Base-by-base conservation (phyloP, 2,329 filamentous ascomycete genomes). In the Penicillium sp. region DNA sequence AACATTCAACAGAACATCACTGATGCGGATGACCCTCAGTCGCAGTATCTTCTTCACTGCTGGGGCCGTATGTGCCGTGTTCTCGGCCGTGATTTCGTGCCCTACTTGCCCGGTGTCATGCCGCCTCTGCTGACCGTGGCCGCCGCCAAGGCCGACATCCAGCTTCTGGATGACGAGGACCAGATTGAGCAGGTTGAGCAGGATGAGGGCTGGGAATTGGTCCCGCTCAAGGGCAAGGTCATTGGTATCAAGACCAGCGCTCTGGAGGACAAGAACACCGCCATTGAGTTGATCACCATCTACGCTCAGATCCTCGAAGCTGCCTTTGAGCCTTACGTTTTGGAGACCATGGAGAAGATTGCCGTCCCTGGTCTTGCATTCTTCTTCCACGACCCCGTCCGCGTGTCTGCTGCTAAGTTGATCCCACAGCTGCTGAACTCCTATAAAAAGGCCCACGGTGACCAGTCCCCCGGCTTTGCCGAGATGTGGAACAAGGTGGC, bases 41-140 rank as follows among this genome's bases (percentile, higher is more conserved):
- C 91, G 14, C 92, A 95, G 65, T 99, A 99, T 71, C 81, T 99
- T 31, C 89, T 99, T 75, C 94, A 99, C 79, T 99, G 94, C 77
- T 99, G 94, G 94, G 94, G 94, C 46, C 86, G 94, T 44, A 99
- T 99, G 94, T 97, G 92, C 74, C 87, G 94, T 60, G 92, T 99
- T 27, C 82, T 99, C 57, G 91, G 89, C 18, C 77, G 83, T 43
- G 92, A 96, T 63, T 99, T 99, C 73, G 80, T 97, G 11, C 92
- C 92, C 14, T 99, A 95, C 79, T 80, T 99, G 48, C 85, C 87
- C 33, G 92, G 85, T 44, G 94, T 99, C 56, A 97, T 99, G 85
- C 92, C 92, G 6, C 94, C 94, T 18, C 80, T 99, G 50, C 81
- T 96, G 51, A 87, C 95, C 68, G 82, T 97, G 58, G 94, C 92